These are phyloP conservation scores for Phalaenopsis aphrodite DNA, from an alignment of 106 monocot species.

Conservation along the genomic window DNA sequence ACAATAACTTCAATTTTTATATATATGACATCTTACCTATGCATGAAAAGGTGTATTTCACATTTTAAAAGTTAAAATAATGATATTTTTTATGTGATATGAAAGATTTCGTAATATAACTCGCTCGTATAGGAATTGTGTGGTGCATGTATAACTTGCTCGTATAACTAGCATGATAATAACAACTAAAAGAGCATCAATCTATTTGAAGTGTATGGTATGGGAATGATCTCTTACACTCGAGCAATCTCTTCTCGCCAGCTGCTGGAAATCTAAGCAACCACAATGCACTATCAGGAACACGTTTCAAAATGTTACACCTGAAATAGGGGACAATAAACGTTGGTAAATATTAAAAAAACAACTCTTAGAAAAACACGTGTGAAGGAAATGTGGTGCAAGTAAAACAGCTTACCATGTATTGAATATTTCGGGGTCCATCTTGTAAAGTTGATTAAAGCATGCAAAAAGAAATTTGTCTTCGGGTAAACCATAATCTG, in stretches of 20 bases:
- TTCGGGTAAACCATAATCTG: slow-evolving; percentile 94
- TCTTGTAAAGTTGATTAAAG: slow-evolving; percentile 96
- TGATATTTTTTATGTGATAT: too few relatives aligned
- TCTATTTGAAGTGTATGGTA: not conserved
- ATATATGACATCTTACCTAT: too few relatives aligned
- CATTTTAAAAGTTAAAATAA: too few relatives aligned
- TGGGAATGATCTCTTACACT: slow-evolving; percentile 33
- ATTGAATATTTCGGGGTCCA: slow-evolving; percentile 95
- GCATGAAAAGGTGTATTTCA: too few relatives aligned
- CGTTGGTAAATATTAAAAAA: not conserved
- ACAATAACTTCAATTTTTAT: too few relatives aligned
- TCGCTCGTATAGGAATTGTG: too few relatives aligned
- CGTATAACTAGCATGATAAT: too few relatives aligned
- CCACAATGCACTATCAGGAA: slow-evolving; percentile 92
- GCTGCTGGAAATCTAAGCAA: slow-evolving; percentile 88
- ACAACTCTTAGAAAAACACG: not conserved
- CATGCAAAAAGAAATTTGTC: slow-evolving; percentile 97
- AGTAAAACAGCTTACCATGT: slow-evolving; percentile 48
- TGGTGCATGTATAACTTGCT: too few relatives aligned
- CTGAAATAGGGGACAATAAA: slow-evolving; percentile 21
- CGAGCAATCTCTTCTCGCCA: slow-evolving; percentile 78
- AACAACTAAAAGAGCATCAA: too few relatives aligned
- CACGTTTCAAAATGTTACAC: slow-evolving; percentile 94
- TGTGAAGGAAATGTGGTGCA: not conserved
- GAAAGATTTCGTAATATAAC: too few relatives aligned